A percentile compares a stretch with the other conserved stretches of the same genome.
These are phyloP conservation scores for Pichia occidentalis DNA, from an alignment of 805 yeast species.

Conservation along the genomic window DNA sequence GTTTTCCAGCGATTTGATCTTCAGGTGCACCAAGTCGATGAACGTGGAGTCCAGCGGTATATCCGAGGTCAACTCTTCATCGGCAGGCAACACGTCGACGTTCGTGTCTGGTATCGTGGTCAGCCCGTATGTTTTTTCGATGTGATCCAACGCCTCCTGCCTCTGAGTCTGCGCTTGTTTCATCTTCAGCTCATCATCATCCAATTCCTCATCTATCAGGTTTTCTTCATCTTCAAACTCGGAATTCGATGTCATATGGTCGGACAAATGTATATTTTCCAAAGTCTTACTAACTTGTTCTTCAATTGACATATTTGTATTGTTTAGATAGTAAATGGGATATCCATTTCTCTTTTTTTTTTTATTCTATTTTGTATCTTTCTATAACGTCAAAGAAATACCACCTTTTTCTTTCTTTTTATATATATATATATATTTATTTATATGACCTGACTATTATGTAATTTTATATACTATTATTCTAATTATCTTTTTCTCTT, in stretches of 20 bases:
- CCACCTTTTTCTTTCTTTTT: no score
- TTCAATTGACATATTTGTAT: no score
- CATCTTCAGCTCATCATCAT: slow-evolving; percentile 12
- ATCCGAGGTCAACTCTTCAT: slow-evolving; percentile 54
- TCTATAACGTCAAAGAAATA: no score
- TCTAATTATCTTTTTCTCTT: no score
- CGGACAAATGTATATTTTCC: no score
- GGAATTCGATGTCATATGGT: slow-evolving; percentile 2
- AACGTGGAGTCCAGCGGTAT: slow-evolving; percentile 51
- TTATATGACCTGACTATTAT: no score
- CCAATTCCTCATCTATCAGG: slow-evolving; percentile 10
- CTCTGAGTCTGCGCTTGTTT: slow-evolving; percentile 5
- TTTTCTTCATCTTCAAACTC: slow-evolving; percentile 13
- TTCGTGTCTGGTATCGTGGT: slow-evolving; percentile 33
- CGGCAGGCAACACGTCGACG: slow-evolving; percentile 58
- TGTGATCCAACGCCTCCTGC: slow-evolving; percentile 14
- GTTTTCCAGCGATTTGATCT: slow-evolving; percentile 56
- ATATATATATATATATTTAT: no score
- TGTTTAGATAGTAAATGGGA: no score
- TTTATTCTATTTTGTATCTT: no score
- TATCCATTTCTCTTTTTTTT: no score
- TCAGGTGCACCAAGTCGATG: slow-evolving; percentile 64
- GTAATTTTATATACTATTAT: no score
- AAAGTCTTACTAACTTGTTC: no score
- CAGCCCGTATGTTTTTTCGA: slow-evolving; percentile 26